These are phyloP conservation scores for Cystobasidium slooffiae DNA, from an alignment of 1,284 basidiomycete species.

Conservation along the genomic window DNA sequence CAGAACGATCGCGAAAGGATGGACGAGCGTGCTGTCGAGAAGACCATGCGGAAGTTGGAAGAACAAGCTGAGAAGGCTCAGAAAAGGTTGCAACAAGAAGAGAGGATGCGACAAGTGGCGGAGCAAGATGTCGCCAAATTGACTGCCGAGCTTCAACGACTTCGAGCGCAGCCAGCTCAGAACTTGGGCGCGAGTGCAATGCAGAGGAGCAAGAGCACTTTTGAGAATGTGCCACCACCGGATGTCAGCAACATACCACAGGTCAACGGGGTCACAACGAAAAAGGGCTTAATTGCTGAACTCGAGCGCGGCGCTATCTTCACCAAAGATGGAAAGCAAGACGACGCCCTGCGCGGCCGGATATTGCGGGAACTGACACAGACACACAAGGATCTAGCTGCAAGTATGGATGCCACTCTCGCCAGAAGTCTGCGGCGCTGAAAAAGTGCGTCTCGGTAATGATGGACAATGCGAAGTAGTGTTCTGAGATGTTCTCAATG, in stretches of 20 bases:
- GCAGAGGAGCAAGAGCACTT: constrained; percentile 41
- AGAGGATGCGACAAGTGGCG: constrained; percentile 67
- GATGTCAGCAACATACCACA: constrained; percentile 13
- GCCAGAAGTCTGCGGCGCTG: constrained; percentile 18
- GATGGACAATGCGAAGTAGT: background rate
- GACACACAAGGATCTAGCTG: constrained; percentile 31
- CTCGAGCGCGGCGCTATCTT: constrained; percentile 31
- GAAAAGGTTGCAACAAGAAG: constrained; percentile 68
- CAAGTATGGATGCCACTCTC: constrained; percentile 38
- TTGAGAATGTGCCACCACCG: constrained; percentile 37
- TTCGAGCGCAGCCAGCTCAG: constrained; percentile 26
- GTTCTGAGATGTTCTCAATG: background rate
- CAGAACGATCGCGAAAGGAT: constrained; percentile 75
- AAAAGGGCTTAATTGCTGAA: constrained; percentile 29
- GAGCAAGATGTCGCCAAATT: constrained; percentile 57
- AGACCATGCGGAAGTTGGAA: constrained; percentile 61
- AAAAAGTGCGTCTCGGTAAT: background rate
- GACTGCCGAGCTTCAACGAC: constrained; percentile 29
- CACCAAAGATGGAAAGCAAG: constrained; percentile 37
- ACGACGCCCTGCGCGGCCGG: constrained; percentile 19
- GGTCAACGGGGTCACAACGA: constrained; percentile 30
- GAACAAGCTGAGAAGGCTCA: constrained; percentile 66
- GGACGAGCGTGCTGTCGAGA: constrained; percentile 70
- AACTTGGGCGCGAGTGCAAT: constrained; percentile 18
- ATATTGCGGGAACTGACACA: constrained; percentile 38